Conservation (phyloP, 305 asterid genomes). For the Solanum hybrid region DNA sequence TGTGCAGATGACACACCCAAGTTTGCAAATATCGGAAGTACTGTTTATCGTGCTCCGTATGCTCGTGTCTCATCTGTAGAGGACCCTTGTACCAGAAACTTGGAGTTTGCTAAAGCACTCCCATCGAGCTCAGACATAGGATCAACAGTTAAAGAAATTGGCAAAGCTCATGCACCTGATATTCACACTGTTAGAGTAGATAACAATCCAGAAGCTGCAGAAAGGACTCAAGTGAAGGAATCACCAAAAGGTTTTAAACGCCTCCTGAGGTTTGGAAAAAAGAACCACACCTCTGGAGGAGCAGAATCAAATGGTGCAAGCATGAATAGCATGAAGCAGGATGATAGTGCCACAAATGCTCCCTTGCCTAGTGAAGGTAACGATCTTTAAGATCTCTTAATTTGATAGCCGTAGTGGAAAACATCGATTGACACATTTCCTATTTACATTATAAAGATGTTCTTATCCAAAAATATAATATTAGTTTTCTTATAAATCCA, state of each 20-base stretch:
- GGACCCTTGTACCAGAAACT: conserved; percentile 46
- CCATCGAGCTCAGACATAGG: conserved; percentile 24
- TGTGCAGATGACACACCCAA: conserved; percentile 33
- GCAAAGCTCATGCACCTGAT: conserved; percentile 35
- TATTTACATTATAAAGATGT: background rate
- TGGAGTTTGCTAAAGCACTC: conserved; percentile 44
- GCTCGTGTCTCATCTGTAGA: conserved; percentile 70
- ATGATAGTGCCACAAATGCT: conserved; percentile 23
- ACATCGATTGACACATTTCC: background rate
- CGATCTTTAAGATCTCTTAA: conserved; percentile 4
- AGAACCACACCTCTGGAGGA: conserved; percentile 54
- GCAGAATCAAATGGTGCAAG: conserved; percentile 51
- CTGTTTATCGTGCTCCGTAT: conserved; percentile 50
- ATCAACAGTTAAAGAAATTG: conserved; percentile 41
- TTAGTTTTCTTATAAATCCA: background rate
- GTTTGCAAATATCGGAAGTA: conserved; percentile 13
- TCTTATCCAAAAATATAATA: background rate
- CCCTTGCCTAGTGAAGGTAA: conserved; percentile 69
- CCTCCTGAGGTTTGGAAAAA: conserved; percentile 79
- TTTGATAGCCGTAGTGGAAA: background rate
- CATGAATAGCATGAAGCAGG: conserved; percentile 37
- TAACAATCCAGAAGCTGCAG: conserved; percentile 33
- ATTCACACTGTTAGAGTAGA: conserved; percentile 34
- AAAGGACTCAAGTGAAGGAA: conserved; percentile 51
- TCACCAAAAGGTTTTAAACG: conserved; percentile 74